Percentiles rank a stretch among this genome's conserved stretches.
Conservation (phyloP, 305 asterid genomes). For the Striga hermonthica region DNA sequence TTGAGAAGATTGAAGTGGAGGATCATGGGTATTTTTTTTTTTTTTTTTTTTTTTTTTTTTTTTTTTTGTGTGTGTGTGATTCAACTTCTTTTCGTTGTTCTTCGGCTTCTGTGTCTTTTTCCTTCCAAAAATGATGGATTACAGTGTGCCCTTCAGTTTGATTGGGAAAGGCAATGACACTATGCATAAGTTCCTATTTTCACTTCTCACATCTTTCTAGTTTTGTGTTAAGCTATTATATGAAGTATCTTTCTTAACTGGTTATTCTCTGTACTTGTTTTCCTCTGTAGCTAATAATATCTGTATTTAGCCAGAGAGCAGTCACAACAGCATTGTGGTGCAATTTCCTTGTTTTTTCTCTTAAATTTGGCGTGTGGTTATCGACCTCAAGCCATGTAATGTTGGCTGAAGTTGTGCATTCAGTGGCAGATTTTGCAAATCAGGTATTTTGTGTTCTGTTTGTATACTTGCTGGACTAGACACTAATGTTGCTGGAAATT, state of each 20-base stretch:
- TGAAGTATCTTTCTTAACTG: conserved; percentile 14
- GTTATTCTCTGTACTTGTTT: conserved; percentile 17
- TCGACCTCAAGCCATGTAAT: conserved; percentile 94
- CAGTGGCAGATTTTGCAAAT: conserved; percentile 93
- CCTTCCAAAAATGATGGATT: conserved; percentile 3
- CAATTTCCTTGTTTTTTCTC: conserved; percentile 95
- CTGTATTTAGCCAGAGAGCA: conserved; percentile 74
- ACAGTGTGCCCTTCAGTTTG: neutral
- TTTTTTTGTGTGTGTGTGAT: neutral
- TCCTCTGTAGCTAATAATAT: conserved; percentile 30
- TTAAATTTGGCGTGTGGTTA: conserved; percentile 95
- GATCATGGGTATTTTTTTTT: conserved; percentile 70
- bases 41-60: conserved; percentile 29
- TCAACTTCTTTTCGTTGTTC: neutral
- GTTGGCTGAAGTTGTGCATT: conserved; percentile 93
- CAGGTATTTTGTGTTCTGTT: conserved; percentile 50
- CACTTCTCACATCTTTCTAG: conserved; percentile 20
- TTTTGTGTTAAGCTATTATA: conserved; percentile 8
- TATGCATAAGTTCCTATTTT: conserved; percentile 14
- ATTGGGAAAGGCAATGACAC: conserved; percentile 17
- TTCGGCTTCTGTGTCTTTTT: neutral
- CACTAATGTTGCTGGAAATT: conserved; percentile 6
- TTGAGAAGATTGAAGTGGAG: conserved; percentile 47
- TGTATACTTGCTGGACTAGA: neutral
- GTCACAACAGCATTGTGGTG: conserved; percentile 97